phyloP scores from a whole-genome alignment of 2,329 filamentous ascomycete genomes.

The Lachnellula arida region DNA sequence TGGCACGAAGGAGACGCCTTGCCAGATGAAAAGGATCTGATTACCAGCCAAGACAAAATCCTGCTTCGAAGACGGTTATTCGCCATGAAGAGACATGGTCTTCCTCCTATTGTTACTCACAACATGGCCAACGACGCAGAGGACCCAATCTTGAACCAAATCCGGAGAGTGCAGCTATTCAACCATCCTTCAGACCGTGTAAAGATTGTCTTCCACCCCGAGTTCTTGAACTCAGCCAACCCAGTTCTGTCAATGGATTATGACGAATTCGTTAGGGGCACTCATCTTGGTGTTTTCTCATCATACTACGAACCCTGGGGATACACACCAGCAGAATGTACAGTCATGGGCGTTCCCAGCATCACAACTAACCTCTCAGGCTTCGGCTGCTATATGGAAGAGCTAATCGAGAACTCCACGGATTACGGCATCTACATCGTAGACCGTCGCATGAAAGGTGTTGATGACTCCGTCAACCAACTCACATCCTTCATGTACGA shows the following conservation, averaged over 20 bases:
- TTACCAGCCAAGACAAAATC: conserved; percentile 87
- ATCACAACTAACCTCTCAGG: conserved; percentile 98
- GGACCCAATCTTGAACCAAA: conserved; percentile 92
- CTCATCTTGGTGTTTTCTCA: conserved; percentile 89
- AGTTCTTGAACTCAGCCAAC: conserved; percentile 94
- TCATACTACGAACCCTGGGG: conserved; percentile 99
- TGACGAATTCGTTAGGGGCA: conserved; percentile 96
- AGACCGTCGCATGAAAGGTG: conserved; percentile 87
- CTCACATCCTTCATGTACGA: conserved; percentile 90
- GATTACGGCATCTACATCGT: conserved; percentile 99
- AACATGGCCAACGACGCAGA: conserved; percentile 96
- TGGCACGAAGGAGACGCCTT: conserved; percentile 94
- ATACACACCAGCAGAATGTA: conserved; percentile 96
- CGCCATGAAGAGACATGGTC: conserved; percentile 87
- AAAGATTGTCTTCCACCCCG: conserved; percentile 96
- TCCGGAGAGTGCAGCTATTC: conserved; percentile 93
- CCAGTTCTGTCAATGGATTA: conserved; percentile 94
- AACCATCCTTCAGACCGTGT: conserved; percentile 93
- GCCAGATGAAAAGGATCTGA: conserved; percentile 94
- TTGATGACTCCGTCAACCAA: conserved; percentile 97
- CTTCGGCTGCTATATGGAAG: conserved; percentile 99
- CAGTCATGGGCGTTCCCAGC: conserved; percentile 97
- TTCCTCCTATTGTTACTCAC: conserved; percentile 96
- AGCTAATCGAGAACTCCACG: conserved; percentile 93
- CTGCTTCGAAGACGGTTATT: conserved; percentile 87